These are phyloP conservation scores for Candida verbasci DNA, from an alignment of 805 yeast species.

Conservation along the genomic window DNA sequence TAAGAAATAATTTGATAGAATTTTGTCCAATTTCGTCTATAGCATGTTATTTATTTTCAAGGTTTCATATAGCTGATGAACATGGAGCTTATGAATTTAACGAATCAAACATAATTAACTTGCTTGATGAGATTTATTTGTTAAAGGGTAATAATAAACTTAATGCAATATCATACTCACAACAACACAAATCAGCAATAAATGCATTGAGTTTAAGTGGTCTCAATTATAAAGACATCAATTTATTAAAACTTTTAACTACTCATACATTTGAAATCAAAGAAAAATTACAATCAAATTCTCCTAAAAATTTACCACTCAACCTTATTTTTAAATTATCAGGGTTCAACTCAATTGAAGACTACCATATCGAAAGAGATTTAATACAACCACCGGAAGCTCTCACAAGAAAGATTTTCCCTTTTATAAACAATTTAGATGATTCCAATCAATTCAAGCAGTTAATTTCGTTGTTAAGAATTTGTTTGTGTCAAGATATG, in stretches of 20 bases:
- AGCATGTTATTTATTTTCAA: constrained; percentile 22
- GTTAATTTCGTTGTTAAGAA: constrained; percentile 17
- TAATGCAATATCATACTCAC: constrained; percentile 19
- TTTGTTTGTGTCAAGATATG: constrained; percentile 27
- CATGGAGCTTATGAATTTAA: constrained; percentile 9
- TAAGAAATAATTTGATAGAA: constrained; percentile 21
- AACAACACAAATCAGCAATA: constrained; percentile 23
- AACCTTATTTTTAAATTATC: constrained; percentile 15
- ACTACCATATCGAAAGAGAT: constrained; percentile 17
- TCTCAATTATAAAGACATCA: constrained; percentile 15
- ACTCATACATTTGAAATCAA: constrained; percentile 11
- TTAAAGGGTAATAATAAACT: constrained; percentile 22
- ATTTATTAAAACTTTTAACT: constrained; percentile 16
- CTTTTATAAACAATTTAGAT: constrained; percentile 18
- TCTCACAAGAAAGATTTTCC: constrained; percentile 23
- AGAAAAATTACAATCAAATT: constrained; percentile 11
- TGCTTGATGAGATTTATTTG: constrained; percentile 16
- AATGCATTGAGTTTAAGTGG: constrained; percentile 17
- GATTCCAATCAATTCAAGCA: constrained; percentile 8
- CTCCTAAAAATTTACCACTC: constrained; percentile 11
- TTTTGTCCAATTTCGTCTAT: constrained; percentile 24
- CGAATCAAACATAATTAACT: constrained; percentile 3
- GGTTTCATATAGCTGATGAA: constrained; percentile 26
- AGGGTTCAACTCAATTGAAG: constrained; percentile 18
- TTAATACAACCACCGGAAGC: constrained; percentile 21